phyloP scores from a whole-genome alignment of 2,329 filamentous ascomycete genomes.

The Simplicillium aogashimaense region DNA sequence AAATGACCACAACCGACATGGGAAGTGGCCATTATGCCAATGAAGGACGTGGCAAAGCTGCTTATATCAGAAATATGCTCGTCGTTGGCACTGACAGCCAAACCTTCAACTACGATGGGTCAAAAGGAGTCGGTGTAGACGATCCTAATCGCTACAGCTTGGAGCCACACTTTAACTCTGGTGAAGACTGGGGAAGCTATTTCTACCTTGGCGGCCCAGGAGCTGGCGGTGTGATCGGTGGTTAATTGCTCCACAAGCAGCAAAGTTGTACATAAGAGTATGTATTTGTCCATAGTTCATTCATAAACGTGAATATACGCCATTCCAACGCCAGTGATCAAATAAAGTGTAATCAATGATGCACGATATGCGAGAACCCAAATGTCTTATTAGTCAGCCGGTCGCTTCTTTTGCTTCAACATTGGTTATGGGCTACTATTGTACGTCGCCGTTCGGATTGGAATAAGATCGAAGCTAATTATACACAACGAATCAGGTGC shows the following conservation, averaged over 20 bases:
- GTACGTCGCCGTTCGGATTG: too few species aligned
- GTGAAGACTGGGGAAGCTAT: conserved; percentile 1
- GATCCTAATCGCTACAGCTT: conserved; percentile 1
- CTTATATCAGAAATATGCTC: not conserved
- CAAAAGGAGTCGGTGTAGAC: not conserved
- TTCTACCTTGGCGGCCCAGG: conserved; percentile 2
- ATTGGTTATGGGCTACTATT: too few species aligned
- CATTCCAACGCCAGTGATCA: too few species aligned
- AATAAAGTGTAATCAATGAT: too few species aligned
- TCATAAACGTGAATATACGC: too few species aligned
- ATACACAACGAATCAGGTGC: too few species aligned
- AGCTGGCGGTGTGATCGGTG: not conserved
- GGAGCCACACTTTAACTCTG: not conserved
- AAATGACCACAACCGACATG: conserved; percentile 2
- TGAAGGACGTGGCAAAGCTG: not conserved
- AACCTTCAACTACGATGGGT: not conserved
- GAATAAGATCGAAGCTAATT: too few species aligned
- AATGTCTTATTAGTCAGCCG: too few species aligned
- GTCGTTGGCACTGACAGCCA: not conserved
- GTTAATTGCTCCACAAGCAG: not conserved
- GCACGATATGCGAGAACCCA: too few species aligned
- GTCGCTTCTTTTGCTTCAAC: too few species aligned
- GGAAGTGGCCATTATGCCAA: conserved; percentile 1
- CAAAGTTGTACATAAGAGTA: not conserved
- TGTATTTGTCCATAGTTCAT: not conserved